Base-by-base conservation (phyloP, 2,329 filamentous ascomycete species). In the Ramularia endophylla region DNA sequence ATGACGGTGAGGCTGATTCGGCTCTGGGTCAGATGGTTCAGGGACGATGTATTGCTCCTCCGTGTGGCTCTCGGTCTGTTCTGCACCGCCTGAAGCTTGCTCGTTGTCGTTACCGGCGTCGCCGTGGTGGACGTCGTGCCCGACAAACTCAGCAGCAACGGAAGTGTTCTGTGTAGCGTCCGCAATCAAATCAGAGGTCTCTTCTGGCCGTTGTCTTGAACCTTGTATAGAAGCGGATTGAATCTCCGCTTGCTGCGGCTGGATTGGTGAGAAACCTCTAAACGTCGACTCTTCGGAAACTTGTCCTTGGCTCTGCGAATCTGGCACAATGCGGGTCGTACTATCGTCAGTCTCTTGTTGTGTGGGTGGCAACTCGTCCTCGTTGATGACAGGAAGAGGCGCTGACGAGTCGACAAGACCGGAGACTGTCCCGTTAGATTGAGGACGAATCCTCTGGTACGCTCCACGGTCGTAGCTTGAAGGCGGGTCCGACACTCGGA, bases 381-480 rank as follows among this genome's bases (percentile, higher is more conserved):
- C 22, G 11, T 11, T 25, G 11, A 25, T 25, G 22, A 11, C 11
- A 6, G 22, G 22, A 6, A 25, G 22, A 38, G 22, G 8, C 17
- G 17, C 8, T 33, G 38, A 13, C 28, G 20, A 6, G 19, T 27
- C 36, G 36, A 28, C 11, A 13, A 12, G 6, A 13, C 12, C 17
- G 17, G 13, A 13, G n/a, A 17, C 15, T 28, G 36, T 13, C 18
- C 4, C 6, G 20, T 11, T 16, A 25, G 16, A 29, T 29, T 9
- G 12, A 13, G 9, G 6, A 31, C 16, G 12, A 7, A 53, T 41
- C 28, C 31, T 45, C 40, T 56, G 41, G 36, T 58, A 58, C 2
- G 38, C 46, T 3, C 55, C 56, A 17, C 44, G 46, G 3, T 32
- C 32, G 36, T 47, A 59, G 43, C 58, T 60, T 3, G 55, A 57